Percentiles rank a stretch among this genome's conserved stretches.
These are phyloP conservation scores for Neltuma alba DNA, from an alignment of 306 rosid genomes.

Conservation along the genomic window DNA sequence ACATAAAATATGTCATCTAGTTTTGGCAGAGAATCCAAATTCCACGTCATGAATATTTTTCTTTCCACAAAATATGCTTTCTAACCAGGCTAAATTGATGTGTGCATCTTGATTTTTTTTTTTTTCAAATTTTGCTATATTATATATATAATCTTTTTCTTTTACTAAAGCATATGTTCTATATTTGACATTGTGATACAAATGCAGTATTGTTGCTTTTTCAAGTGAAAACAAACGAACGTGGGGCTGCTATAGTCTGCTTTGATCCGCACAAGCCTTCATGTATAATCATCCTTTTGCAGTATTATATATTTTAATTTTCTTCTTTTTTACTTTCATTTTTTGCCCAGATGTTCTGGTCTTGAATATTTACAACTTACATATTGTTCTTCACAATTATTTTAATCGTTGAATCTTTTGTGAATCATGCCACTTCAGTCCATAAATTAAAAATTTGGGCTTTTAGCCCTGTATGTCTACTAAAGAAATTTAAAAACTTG, in stretches of 20 bases:
- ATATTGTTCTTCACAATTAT: neutral
- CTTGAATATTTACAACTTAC: neutral
- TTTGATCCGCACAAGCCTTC: neutral
- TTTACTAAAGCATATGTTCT: too few species aligned
- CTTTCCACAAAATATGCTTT: too few species aligned
- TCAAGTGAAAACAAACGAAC: slow-evolving; percentile 25
- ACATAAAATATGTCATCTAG: too few species aligned
- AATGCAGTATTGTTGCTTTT: slow-evolving; percentile 47
- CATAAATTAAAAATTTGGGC: too few species aligned
- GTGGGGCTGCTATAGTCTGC: neutral
- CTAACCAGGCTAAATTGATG: neutral
- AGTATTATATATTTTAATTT: neutral
- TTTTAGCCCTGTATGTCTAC: too few species aligned
- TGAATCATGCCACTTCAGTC: too few species aligned
- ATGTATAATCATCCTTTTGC: neutral
- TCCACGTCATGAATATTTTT: too few species aligned
- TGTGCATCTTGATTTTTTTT: neutral
- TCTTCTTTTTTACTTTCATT: neutral
- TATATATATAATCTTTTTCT: too few species aligned
- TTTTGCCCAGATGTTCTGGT: neutral
- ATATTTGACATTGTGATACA: neutral
- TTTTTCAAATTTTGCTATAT: neutral
- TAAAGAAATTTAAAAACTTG: too few species aligned
- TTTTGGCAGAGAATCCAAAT: too few species aligned
- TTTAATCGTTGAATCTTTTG: neutral